phyloP scores from a whole-genome alignment of 2,329 filamentous ascomycete genomes.

The Botryotinia globosa region DNA sequence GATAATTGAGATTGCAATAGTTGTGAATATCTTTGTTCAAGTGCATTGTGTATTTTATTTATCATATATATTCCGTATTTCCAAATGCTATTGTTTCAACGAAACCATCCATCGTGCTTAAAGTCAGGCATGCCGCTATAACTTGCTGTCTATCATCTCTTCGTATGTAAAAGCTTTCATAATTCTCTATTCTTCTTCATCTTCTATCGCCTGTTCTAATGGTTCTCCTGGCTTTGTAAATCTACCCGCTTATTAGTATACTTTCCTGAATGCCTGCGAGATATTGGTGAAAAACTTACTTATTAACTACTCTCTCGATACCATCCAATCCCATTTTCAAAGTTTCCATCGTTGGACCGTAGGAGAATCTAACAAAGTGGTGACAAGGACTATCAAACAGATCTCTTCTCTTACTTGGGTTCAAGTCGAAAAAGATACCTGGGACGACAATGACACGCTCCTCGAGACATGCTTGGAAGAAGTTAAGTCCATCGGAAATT shows the following conservation, averaged over 20 bases:
- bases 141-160: neutral
- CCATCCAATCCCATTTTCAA: slow-evolving; percentile 77
- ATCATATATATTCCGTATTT: neutral
- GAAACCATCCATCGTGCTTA: neutral
- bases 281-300: slow-evolving; percentile 43
- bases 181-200: neutral
- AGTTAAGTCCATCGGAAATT: slow-evolving; percentile 91
- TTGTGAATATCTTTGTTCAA: neutral
- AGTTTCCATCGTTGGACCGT: slow-evolving; percentile 77
- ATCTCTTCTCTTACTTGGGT: slow-evolving; percentile 84
- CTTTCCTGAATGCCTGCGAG: too few species aligned
- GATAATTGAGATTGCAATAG: neutral
- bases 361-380: slow-evolving; percentile 82
- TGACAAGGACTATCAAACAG: slow-evolving; percentile 94
- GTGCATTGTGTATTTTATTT: neutral
- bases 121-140: neutral
- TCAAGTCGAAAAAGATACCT: slow-evolving; percentile 96
- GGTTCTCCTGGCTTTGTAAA: slow-evolving; percentile 9
- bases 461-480: slow-evolving; percentile 89
- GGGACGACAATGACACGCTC: slow-evolving; percentile 97
- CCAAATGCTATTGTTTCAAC: neutral
- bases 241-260: neutral
- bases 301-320: slow-evolving; percentile 77
- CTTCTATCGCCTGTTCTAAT: slow-evolving; percentile 9
- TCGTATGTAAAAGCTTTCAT: neutral